Evolutionary conservation across 108 stramenopile genomes (phyloP), one percentile per base, ranked within the genome.

Genomic region (Conticribra guillardii): DNA sequence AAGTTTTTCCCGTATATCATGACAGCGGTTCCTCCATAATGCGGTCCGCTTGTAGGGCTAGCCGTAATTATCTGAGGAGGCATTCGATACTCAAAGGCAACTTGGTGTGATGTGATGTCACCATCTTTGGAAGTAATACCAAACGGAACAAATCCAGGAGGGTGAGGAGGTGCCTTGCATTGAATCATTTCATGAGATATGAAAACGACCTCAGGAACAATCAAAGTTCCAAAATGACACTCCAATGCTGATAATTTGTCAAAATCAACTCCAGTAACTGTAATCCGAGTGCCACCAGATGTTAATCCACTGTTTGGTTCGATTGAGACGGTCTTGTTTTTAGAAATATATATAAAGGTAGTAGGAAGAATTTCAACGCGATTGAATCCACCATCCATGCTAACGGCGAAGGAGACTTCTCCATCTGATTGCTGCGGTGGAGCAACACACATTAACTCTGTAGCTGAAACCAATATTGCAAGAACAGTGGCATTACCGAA

Each of bases 281-380:
- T 81, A 18, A 81, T 61, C 21, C 74, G 54, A 27, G 74, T 81
- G 4, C 73, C 73, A 8, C 73, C 80, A 8, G 45, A 69, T 17
- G 55, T 63, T 41, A 73, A 62, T 4, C 80, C 74, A 19, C 60
- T 57, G 4, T 5, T 64, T 41, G 80, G 80, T 15, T 74, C 62
- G 11, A 81, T 65, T 11, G 73, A 63, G n/a, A 64, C 3, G 14
- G 41, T 55, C 27, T 49, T 34, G 37, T 63, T 41, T 17, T 19
- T 64, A 17, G 69, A 60, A 18, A 69, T 54, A 33, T 64, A 69
- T 3, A 41, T 3, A 29, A 75, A 81, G 0, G n/a, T 29, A 11
- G 27, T 47, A 60, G 34, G 26, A 67, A 15, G 14, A 46, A 48
- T 19, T 29, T 50, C 5, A 19, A 49, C 34, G 47, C 28, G 1